Base-by-base conservation (phyloP, 495 filamentous ascomycete genomes). In the Penicillium nucicola region DNA sequence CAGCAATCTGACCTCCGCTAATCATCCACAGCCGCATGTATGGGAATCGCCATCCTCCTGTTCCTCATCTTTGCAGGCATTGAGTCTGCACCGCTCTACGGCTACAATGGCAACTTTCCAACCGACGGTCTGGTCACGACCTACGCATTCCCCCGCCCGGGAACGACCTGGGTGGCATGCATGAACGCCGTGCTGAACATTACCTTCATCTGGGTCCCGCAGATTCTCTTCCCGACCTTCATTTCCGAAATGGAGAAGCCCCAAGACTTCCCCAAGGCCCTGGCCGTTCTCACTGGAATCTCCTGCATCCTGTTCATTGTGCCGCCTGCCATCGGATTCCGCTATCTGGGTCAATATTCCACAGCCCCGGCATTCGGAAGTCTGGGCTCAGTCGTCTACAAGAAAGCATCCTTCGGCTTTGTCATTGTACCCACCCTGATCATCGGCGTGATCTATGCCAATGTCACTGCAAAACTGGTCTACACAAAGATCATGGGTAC, bases 231-330 rank as follows among this genome's bases (percentile, higher is more conserved):
- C 57, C 79, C 79, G 19, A 75, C 74, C 31, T 70, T 83, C 48
- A 79, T 83, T 47, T 70, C 79, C 3, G 80, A 84, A 57, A 83
- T 84, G 80, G 70, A 77, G 50, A 60, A 61, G 18, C 80, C 80
- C 1, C 72, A 80, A 37, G 76, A 83, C 46, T 79, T 78, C 41
- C 77, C 79, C 54, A 80, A 81, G 45, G 68, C 80, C 1, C 63
- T 76, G 14, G 74, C 73, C 39, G 63, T 81, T 42, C 62, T 79
- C 19, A 49, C 71, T 52, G 57, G 48, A 0, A 74, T 81, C 51
- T 78, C 78, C 5, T 71, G 68, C 25, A 69, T 72, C 28, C 71
- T 81, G 13, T 84, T 80, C 55, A 73, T 74, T 30, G 70, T 83
- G 7, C 78, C 80, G 9, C 77, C 80, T 0, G 67, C 71, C 5